A percentile compares a stretch with the other conserved stretches of the same genome.
Conservation (phyloP, 2,329 filamentous ascomycete genomes). For the Hypoxylon sp. region DNA sequence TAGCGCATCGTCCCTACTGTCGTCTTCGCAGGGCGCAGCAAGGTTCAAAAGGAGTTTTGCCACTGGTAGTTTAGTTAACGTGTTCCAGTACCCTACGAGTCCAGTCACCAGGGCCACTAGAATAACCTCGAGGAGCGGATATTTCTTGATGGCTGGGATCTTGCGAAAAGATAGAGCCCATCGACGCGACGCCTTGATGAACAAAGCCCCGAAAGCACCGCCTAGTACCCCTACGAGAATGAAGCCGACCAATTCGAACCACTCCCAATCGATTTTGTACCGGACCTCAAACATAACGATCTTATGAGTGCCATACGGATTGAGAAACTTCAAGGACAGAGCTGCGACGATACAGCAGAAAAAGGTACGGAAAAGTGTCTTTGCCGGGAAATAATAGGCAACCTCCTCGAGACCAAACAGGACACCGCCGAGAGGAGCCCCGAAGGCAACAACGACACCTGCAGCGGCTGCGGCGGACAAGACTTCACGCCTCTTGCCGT, state of each 20-base stretch:
- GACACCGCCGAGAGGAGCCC: slow-evolving; percentile 87
- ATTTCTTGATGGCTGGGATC: slow-evolving; percentile 82
- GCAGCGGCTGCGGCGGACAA: slow-evolving; percentile 93
- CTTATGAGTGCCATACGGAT: slow-evolving; percentile 96
- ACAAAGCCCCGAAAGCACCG: slow-evolving; percentile 87
- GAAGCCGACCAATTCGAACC: slow-evolving; percentile 90
- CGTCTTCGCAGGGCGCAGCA: slow-evolving; percentile 86
- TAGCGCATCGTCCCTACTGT: slow-evolving; percentile 73
- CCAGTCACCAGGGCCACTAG: slow-evolving; percentile 90
- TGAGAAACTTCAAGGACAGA: slow-evolving; percentile 91
- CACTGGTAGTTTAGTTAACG: slow-evolving; percentile 88
- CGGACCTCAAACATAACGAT: slow-evolving; percentile 97
- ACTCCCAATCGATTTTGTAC: slow-evolving; percentile 91
- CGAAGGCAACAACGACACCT: slow-evolving; percentile 94
- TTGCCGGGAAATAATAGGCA: slow-evolving; percentile 96
- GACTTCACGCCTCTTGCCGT: slow-evolving; percentile 93
- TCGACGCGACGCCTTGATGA: slow-evolving; percentile 93
- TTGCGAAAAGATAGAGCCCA: slow-evolving; percentile 94
- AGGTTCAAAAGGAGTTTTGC: slow-evolving; percentile 92
- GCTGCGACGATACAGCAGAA: slow-evolving; percentile 97
- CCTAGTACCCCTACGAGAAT: slow-evolving; percentile 89
- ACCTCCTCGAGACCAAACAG: slow-evolving; percentile 96
- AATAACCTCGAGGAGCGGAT: slow-evolving; percentile 88
- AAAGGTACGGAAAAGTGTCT: slow-evolving; percentile 96
- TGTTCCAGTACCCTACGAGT: slow-evolving; percentile 92